phyloP scores from a whole-genome alignment of 495 filamentous ascomycete species.

The Parachaetomium inaequale region DNA sequence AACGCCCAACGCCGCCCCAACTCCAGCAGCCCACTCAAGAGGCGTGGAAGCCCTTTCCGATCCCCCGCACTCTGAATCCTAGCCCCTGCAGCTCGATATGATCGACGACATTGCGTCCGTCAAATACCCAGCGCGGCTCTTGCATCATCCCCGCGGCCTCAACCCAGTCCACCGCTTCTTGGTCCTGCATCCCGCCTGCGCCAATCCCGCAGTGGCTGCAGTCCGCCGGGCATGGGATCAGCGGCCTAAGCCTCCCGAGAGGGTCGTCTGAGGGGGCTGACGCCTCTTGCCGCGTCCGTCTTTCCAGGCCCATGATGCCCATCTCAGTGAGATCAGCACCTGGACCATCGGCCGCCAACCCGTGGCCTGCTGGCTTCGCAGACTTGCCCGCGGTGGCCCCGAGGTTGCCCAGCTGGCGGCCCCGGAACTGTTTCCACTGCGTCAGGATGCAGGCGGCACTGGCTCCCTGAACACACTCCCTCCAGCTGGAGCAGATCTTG shows the following conservation, averaged over 20 bases:
- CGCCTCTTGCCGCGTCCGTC: constrained; percentile 4
- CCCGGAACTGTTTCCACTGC: constrained; percentile 35
- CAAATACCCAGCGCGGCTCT: constrained; percentile 67
- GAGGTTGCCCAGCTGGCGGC: constrained; percentile 10
- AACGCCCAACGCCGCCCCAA: background rate
- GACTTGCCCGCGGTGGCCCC: background rate
- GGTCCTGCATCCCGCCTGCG: constrained; percentile 9
- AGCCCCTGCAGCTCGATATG: constrained; percentile 25
- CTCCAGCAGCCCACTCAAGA: background rate
- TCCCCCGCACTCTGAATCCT: constrained; percentile 28
- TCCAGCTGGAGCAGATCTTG: constrained; percentile 40
- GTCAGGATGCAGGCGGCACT: constrained; percentile 32
- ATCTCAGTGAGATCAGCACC: constrained; percentile 22
- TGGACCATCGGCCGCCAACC: background rate
- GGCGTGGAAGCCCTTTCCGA: constrained; percentile 25
- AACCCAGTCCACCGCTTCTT: constrained; percentile 51
- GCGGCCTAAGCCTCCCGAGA: constrained; percentile 24
- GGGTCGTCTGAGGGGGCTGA: constrained; percentile 21
- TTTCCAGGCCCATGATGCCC: constrained; percentile 25
- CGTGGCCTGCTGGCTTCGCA: background rate
- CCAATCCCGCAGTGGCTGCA: background rate
- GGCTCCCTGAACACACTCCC: constrained; percentile 44
- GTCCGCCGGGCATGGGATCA: background rate
- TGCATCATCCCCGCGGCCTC: constrained; percentile 54
- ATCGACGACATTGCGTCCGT: constrained; percentile 51